phyloP scores from a whole-genome alignment of 192 early-diverging fungal species.

The Dispira parvispora region DNA sequence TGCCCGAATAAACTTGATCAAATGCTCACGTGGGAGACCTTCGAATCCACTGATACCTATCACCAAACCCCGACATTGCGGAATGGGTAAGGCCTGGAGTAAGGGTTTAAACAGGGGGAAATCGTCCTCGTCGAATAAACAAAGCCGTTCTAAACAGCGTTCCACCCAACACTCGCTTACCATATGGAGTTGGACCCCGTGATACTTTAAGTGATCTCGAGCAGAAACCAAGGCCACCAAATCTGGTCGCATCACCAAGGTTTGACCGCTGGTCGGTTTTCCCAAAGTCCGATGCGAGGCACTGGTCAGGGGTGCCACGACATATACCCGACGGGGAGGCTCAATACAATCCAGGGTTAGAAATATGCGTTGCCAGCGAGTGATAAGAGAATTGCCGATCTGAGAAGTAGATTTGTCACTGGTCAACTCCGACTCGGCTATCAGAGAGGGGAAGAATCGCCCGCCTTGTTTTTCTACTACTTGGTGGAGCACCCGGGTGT shows the following conservation, averaged over 20 bases:
- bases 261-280: background rate
- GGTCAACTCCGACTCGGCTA: too few species aligned
- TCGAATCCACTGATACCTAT: conserved; percentile 41
- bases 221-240: background rate
- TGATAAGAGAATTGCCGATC: too few species aligned
- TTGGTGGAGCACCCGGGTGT: too few species aligned
- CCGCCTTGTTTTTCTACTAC: too few species aligned
- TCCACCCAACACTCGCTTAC: conserved; percentile 47
- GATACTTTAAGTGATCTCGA: background rate
- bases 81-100: background rate
- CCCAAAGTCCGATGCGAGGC: background rate
- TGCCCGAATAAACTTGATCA: conserved; percentile 24
- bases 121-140: conserved; percentile 19
- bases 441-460: too few species aligned
- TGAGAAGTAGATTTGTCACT: too few species aligned
- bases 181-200: conserved; percentile 14
- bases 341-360: background rate
- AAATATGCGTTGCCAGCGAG: background rate
- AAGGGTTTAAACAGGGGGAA: conserved; percentile 23
- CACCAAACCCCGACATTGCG: conserved; percentile 2
- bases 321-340: background rate
- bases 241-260: background rate
- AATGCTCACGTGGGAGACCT: conserved; percentile 34
- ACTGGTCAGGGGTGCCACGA: background rate
- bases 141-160: conserved; percentile 26